phyloP scores from a whole-genome alignment of 495 filamentous ascomycete genomes.

The Aspergillus conjunctus region DNA sequence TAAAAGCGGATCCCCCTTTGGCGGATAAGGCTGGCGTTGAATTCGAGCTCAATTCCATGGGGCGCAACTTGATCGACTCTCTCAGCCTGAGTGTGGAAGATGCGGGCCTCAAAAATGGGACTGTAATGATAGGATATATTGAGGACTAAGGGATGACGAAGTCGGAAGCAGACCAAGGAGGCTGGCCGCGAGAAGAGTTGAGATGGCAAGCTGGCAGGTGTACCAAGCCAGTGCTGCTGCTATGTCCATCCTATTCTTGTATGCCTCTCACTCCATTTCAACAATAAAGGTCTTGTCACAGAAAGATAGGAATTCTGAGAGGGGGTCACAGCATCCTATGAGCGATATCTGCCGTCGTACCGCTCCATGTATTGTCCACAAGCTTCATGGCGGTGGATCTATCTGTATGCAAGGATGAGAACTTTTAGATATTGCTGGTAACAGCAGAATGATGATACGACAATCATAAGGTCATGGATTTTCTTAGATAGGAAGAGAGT shows the following conservation, averaged over 20 bases:
- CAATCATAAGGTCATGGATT: too few species aligned
- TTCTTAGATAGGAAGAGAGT: background rate
- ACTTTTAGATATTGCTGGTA: background rate
- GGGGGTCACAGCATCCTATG: too few species aligned
- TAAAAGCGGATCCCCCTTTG: constrained; percentile 74
- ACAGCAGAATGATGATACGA: background rate
- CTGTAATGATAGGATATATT: constrained; percentile 88
- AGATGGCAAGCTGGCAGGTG: background rate
- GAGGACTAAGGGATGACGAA: constrained; percentile 53
- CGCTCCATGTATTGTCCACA: background rate
- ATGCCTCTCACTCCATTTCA: background rate
- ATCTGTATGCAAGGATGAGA: background rate
- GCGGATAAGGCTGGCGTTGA: constrained; percentile 74
- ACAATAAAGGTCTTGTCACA: background rate
- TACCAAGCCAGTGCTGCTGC: background rate
- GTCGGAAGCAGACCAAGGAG: background rate
- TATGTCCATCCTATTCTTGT: background rate
- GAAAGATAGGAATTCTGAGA: too few species aligned
- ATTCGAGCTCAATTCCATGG: constrained; percentile 84
- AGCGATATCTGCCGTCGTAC: background rate
- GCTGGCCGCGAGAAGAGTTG: background rate
- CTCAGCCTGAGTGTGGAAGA: constrained; percentile 74
- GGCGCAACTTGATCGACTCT: constrained; percentile 75
- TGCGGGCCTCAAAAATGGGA: constrained; percentile 86
- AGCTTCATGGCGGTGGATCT: background rate